A percentile compares a stretch with the other conserved stretches of the same genome.
Conservation (phyloP, 768 basidiomycete species). For the Sporobolomyces roseus region DNA sequence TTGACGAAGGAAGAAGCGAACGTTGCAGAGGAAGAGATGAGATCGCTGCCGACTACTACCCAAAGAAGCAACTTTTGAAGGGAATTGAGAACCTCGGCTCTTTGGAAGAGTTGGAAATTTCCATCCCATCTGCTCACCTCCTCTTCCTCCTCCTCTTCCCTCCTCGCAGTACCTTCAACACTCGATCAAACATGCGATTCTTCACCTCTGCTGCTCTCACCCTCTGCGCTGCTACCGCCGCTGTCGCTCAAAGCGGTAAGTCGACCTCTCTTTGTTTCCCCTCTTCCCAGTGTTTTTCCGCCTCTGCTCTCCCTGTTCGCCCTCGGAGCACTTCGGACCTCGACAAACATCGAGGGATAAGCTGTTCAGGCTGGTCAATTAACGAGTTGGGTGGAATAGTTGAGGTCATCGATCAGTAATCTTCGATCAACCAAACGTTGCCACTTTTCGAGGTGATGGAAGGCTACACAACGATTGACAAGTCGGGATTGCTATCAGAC, state of each 20-base stretch:
- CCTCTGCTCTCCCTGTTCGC: background rate
- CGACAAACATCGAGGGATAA: no score
- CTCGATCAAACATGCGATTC: constrained; percentile 15
- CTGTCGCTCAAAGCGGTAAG: constrained; percentile 25
- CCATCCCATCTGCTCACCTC: background rate
- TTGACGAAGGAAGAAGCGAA: no score
- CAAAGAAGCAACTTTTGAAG: background rate
- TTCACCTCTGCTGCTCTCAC: constrained; percentile 12
- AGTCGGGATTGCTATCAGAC: no score
- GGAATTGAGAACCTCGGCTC: background rate
- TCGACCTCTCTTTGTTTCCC: background rate
- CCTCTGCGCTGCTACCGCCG: constrained; percentile 1
- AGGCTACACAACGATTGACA: no score
- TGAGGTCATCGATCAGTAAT: no score
- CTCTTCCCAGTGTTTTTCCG: background rate
- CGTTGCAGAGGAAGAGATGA: no score
- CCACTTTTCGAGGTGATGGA: no score
- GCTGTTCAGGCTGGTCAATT: no score
- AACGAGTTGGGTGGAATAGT: no score
- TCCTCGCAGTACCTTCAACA: background rate
- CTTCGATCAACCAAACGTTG: no score
- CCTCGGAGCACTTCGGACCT: background rate
- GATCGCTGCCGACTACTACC: background rate
- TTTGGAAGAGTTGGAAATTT: background rate
- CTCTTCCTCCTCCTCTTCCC: background rate